Percentiles rank a stretch among this genome's conserved stretches.
phyloP scores from a whole-genome alignment of 192 early-diverging fungal genomes.

The Helicostylum pulchrum region DNA sequence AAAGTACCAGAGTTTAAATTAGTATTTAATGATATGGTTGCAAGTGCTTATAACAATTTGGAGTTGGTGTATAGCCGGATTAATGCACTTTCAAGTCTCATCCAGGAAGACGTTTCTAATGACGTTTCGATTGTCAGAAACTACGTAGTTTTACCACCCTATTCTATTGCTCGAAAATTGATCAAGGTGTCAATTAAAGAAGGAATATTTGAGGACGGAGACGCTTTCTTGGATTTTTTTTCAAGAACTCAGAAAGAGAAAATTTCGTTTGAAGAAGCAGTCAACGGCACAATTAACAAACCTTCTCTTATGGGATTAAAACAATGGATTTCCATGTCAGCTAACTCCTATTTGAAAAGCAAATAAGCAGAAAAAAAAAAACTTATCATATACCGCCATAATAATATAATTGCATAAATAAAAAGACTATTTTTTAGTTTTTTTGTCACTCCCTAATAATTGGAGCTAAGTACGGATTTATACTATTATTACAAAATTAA shows the following conservation, averaged over 20 bases:
- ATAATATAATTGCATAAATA: too few species aligned
- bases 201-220: neutral
- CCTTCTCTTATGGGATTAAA: neutral
- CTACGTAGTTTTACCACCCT: neutral
- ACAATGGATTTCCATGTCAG: neutral
- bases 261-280: neutral
- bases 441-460: too few species aligned
- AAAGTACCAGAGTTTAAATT: conserved; percentile 9
- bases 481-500: too few species aligned
- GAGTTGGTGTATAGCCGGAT: neutral
- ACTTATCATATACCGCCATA: too few species aligned
- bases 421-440: too few species aligned
- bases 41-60: neutral
- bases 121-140: neutral
- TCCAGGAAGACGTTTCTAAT: neutral
- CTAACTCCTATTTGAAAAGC: conserved; percentile 5
- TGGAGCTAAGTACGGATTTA: too few species aligned
- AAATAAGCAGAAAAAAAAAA: too few species aligned
- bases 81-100: neutral
- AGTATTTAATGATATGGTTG: neutral
- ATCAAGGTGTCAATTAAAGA: neutral
- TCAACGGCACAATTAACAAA: neutral
- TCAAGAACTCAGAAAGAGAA: neutral
- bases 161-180: too few species aligned
- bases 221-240: neutral